Percentiles rank a stretch among this genome's conserved stretches.
Conservation (phyloP, 257 asterid genomes). For the Craterostigma plantagineum region DNA sequence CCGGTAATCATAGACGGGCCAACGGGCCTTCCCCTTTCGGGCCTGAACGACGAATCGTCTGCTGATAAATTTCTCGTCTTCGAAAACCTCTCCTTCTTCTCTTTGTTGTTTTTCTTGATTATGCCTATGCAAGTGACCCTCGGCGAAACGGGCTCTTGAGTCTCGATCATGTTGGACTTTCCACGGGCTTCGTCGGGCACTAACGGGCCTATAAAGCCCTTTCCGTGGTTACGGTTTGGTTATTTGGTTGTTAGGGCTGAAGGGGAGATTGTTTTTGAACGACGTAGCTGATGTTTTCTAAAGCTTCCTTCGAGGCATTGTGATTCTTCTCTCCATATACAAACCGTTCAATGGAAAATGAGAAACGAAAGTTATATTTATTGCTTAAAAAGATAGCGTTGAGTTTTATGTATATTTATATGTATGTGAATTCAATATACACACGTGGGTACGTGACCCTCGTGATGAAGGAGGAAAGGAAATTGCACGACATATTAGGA, state of each 20-base stretch:
- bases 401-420: too few species aligned
- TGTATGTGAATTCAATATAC: too few species aligned
- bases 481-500: too few species aligned
- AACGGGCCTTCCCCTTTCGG: neutral
- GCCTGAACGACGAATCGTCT: too few species aligned
- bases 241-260: slow-evolving; percentile 21
- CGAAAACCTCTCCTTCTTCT: slow-evolving; percentile 11
- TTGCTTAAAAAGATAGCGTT: too few species aligned
- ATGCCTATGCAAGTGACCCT: slow-evolving; percentile 47
- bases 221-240: slow-evolving; percentile 11
- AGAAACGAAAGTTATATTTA: too few species aligned
- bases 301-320: too few species aligned
- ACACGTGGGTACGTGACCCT: too few species aligned
- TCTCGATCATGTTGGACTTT: slow-evolving; percentile 11
- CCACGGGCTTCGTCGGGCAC: slow-evolving; percentile 20
- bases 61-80: neutral
- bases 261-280: slow-evolving; percentile 17
- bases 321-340: too few species aligned
- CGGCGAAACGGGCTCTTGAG: slow-evolving; percentile 40
- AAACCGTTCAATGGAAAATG: too few species aligned
- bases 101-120: slow-evolving; percentile 10
- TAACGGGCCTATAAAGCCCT: slow-evolving; percentile 26
- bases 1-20: too few species aligned
- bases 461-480: too few species aligned
- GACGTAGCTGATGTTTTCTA: slow-evolving; percentile 8